Evolutionary conservation across 805 yeast species (phyloP), one percentile per base, ranked within the genome.

Genomic region (Starmerella apicola): DNA sequence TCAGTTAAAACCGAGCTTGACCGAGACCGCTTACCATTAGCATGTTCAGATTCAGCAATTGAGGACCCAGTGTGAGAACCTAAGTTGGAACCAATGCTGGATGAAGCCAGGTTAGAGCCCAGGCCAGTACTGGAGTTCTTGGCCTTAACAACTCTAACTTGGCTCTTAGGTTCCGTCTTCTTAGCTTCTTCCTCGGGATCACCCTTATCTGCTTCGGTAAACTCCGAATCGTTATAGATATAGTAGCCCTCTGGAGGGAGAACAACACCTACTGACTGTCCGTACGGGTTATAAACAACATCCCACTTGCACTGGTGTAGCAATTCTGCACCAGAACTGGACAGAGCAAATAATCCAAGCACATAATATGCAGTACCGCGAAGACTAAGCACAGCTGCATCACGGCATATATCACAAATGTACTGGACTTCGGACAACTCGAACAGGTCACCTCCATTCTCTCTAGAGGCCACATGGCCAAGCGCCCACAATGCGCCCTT

Each of bases 401-500:
- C 54, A 24, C 62, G 55, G 9, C 75, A 68, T 25, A 80, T 64
- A 8, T 58, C 59, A 2, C 76, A 63, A 10, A 88, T 65, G 34
- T 72, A 71, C 45, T 67, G 66, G 28, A 74, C 65, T 41, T 74
- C 60, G 13, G 34, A 34, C 27, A 48, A 1, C 71, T 70, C 17
- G 60, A 64, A 51, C 32, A 78, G 60, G 15, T 68, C 63, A 15
- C 80, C 74, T 0, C 96, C 96, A 37, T 68, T 61, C 8, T 70
- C 70, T 1, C 84, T 72, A 1, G 85, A 72, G 2, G 86, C 86
- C 23, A 86, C 74, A 51, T 78, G 76, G 0, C 95, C 96, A 25
- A 83, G 66, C 1, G 93, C 77, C 96, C 96, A 88, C 26, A 88
- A 51, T 25, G 79, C 72, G 9, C 86, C 81, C 53, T 82, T 83